Percentiles rank a stretch among this genome's conserved stretches.
These are phyloP conservation scores for Ramaria rubella DNA, from an alignment of 768 basidiomycete species.

Conservation along the genomic window DNA sequence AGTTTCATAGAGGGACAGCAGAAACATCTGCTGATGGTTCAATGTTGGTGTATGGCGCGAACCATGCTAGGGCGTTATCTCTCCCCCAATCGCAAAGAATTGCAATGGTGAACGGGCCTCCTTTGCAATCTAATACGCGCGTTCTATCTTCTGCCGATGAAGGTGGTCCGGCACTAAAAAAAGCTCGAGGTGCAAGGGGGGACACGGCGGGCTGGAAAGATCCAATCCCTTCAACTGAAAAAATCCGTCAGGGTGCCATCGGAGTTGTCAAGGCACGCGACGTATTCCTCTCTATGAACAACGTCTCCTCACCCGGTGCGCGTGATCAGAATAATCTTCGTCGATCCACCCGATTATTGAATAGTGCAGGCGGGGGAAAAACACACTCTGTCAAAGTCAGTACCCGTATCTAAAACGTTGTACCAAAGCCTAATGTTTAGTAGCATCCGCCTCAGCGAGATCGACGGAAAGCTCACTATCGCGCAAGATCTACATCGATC, in stretches of 20 bases:
- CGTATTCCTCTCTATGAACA: slow-evolving; percentile 20
- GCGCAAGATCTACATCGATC: slow-evolving; percentile 43
- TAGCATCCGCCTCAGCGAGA: slow-evolving; percentile 43
- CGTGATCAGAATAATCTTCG: slow-evolving; percentile 44
- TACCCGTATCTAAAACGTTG: background rate
- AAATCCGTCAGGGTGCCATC: background rate
- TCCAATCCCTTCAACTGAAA: background rate
- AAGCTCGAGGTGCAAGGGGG: slow-evolving; percentile 44
- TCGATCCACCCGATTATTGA: slow-evolving; percentile 67
- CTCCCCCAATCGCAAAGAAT: slow-evolving; percentile 7
- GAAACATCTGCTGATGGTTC: slow-evolving; percentile 56
- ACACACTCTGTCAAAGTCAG: slow-evolving; percentile 49
- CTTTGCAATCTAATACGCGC: slow-evolving; percentile 39
- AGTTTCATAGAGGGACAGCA: slow-evolving; percentile 41
- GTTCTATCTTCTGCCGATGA: slow-evolving; percentile 82
- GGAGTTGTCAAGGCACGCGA: slow-evolving; percentile 9
- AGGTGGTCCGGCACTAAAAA: slow-evolving; percentile 70
- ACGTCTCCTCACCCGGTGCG: slow-evolving; percentile 70
- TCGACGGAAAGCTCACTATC: slow-evolving; percentile 51
- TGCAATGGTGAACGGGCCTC: slow-evolving; percentile 22
- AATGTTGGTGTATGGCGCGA: slow-evolving; percentile 23
- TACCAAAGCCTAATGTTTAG: background rate
- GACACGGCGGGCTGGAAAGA: slow-evolving; percentile 1
- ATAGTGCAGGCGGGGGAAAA: slow-evolving; percentile 44
- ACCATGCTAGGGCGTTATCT: slow-evolving; percentile 37